Evolutionary conservation across 2,329 filamentous ascomycete species (phyloP), one percentile per base, ranked within the genome.

Genomic region (Ceratocystiopsis brevicomis): DNA sequence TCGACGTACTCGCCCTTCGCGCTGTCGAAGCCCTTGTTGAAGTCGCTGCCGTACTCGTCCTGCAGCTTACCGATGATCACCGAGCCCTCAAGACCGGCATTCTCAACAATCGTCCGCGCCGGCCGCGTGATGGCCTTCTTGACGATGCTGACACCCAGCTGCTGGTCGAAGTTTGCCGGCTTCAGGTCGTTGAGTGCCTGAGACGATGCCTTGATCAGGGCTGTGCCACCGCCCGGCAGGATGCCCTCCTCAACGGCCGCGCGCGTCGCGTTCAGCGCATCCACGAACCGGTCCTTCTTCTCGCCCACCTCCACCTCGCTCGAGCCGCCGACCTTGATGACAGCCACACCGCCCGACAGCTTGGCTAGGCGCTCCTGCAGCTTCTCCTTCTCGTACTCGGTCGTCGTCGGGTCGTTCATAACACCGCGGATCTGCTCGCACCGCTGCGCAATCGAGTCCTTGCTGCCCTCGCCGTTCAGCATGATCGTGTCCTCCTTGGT

Each of bases 361-460:
- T 98, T 98, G 55, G 90, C 90, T 49, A 98, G 83, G 68, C 90
- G 90, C 73, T 98, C 90, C 71, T 96, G 90, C 52, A 98, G 84
- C 78, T 98, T 98, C 81, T 98, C 90, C 77, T 95, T 96, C 77
- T 98, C 90, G 68, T 98, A 98, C 59, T 98, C 90, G 40, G 87
- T 95, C 51, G 90, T 98, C 55, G 75, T 79, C 52, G 88, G 81
- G 68, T 98, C 90, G 49, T 71, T 73, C 71, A 95, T 94, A 65
- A 96, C 86, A 53, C 88, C 87, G 54, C 90, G 87, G 66, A 98
- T 98, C 73, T 98, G 90, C 69, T 98, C 90, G 67, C 90, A 96
- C 61, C 90, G 83, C 73, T 95, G 86, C 51, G 82, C 67, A 57
- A 98, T 92, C 52, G 73, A 63, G 59, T 98, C 90, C 75, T 96